Base-by-base conservation (phyloP, 2,329 filamentous ascomycete species). In the Spiromastix sp. region DNA sequence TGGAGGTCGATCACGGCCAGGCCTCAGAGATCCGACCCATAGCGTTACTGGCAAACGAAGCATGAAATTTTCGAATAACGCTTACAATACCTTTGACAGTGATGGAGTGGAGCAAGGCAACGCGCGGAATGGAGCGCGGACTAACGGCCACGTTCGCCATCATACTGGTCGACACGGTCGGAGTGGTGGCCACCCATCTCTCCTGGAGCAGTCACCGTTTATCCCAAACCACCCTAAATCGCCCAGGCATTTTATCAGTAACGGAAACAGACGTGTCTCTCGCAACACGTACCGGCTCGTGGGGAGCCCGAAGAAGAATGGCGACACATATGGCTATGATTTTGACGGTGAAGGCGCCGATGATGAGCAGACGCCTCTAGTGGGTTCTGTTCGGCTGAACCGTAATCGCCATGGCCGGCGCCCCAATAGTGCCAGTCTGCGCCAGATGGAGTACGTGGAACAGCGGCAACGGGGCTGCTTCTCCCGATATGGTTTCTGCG, bases 41-140 rank as follows among this genome's bases (percentile, higher is more conserved):
- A 70, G 71, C 33, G 67, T 81, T 12, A 72, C 73, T 6, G 74
- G 81, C 47, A 95, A 93, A 63, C 86, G 85, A 64, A 93, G 81
- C 60, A 95, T 94, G 85, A 96, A 95, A 52, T 96, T 96, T 53
- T 82, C 84, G 39, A 89, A 85, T 1, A 85, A 84, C 57, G 78
- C 33, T n/a, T 29, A 37, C 4, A 41, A 46, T 43, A 75, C 73
- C 43, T 61, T 67, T 13, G 71, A 78, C 32, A 78, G 71, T 32
- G 80, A 86, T 12, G 75, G 80, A 38, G n/a, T n/a, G n/a, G 77
- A 79, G 11, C 74, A 74, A 43, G 75, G 77, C 37, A 74, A 70
- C 15, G 67, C 69, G 11, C 70, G 78, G 38, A 77, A 73, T 49
- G 73, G 67, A 40, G 66, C 66, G 15, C 78, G 81, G 18, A 77